Evolutionary conservation across 495 filamentous ascomycete genomes (phyloP), one percentile per base, ranked within the genome.

Genomic region (Tuber indicum): DNA sequence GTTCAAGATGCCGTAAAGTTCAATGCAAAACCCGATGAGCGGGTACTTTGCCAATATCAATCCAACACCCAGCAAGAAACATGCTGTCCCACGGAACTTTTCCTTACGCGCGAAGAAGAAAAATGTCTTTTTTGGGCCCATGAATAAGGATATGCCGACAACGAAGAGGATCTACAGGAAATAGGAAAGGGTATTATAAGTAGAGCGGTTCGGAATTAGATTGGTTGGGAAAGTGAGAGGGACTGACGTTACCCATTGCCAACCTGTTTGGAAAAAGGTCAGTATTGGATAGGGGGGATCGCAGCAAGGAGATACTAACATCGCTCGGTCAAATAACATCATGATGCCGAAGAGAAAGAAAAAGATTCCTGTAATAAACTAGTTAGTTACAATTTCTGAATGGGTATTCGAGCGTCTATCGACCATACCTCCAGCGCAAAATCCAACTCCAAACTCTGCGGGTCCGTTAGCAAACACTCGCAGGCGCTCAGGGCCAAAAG

Each of bases 281-380:
- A 66, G 58, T 5, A 66, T 66, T 36, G 14, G 58, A 32, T 19
- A 66, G 12, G 26, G 52, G 14, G 52, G 3, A 36, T 17, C 0
- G 4, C 26, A 14, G 26, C 14, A 42, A 71, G 74, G 77, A 71
- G 46, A 45, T 71, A 75, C 71, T 78, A 88, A 92, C 94, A 98
- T 92, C 80, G 96, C 93, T 76, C 96, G 90, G 85, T 99, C 96
- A 85, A 98, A 99, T 87, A 99, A 98, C 86, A 99, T 90, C 78
- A 98, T 85, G 7, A 98, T 92, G 73, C 96, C 96, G 76, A 93
- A 93, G 83, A 97, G 87, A 71, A 99, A 89, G 88, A 99, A 99
- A 87, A 97, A 90, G 74, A 91, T 93, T 80, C 95, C 95, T 94
- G 77, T 72, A 32, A 49, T 70, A 42, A 76, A 70, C 73, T 76